Evolutionary conservation across 305 asterid genomes (phyloP), one percentile per base, ranked within the genome.

Genomic region (Fraxinus floribunda): DNA sequence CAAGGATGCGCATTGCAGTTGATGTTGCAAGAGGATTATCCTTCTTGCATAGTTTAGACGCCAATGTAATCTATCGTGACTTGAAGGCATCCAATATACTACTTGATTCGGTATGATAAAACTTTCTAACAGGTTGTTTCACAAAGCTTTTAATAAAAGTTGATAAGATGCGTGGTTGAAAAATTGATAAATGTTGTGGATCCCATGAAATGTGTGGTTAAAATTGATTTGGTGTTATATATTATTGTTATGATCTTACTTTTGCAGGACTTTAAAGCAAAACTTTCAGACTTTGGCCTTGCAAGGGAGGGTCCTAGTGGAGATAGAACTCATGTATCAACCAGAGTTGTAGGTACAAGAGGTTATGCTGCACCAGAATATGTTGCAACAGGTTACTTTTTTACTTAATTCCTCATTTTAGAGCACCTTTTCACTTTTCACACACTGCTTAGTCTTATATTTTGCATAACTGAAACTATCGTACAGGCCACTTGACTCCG

Each of bases 401-500:
- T 18, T 2, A 24, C 73, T 66, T 66, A 29, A 66, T 66, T 66
- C 15, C 74, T 66, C 74, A 29, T 26, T 66, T 26, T 66, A 24
- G 11, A 57, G 9, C 2, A 57, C 29, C 7, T 60, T 7, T 20
- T 7, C 8, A 16, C 8, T 60, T 20, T 60, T 7, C 22, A 16
- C 22, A 16, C 22, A 52, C 62, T 52, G 62, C 20, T 49, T 49
- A 60, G 70, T 60, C 72, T 62, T 2, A 35, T 66, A 39, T 66
- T 68, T 11, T 41, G 82, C 77, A 3, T 39, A 29, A 79, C 38
- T 3, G 46, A 66, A 26, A 68, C 18, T 5, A 16, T 73, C 1
- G 9, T 62, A 79, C 86, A 92, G 97, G 98, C 22, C 97, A 89
- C 84, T 87, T 94, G 86, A 89, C 94, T 49, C 82, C 94, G 16